Evolutionary conservation across 2,329 filamentous ascomycete genomes (phyloP).

Genomic region (Cladobotryum mycophilum): DNA sequence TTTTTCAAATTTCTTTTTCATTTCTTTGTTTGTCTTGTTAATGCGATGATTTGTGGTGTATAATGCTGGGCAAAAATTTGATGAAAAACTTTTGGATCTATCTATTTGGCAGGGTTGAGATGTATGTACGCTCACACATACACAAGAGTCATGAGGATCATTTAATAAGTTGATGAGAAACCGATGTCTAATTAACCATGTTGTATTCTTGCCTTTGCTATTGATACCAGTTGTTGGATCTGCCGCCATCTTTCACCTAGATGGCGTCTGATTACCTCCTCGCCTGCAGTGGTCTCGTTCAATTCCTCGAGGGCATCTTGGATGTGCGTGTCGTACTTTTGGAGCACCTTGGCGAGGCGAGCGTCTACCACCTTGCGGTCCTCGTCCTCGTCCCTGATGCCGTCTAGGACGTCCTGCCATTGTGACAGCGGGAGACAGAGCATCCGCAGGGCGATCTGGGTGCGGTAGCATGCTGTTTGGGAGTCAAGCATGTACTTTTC

Average conservation of each 20-base stretch:
- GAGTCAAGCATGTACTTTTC: conserved; percentile 46
- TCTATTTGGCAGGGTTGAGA: too few relatives aligned
- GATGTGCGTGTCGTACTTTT: conserved; percentile 29
- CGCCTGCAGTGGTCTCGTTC: conserved; percentile 22
- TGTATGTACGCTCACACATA: too few relatives aligned
- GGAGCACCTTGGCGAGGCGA: conserved; percentile 16
- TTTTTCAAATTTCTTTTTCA: neutral
- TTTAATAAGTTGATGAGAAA: neutral
- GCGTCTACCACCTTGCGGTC: conserved; percentile 33
- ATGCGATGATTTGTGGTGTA: too few relatives aligned
- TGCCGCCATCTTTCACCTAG: conserved; percentile 21
- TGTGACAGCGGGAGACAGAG: conserved; percentile 29
- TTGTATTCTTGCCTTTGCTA: conserved; percentile 14
- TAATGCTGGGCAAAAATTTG: too few relatives aligned
- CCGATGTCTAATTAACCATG: neutral
- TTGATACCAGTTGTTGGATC: conserved; percentile 19
- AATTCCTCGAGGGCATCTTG: conserved; percentile 25
- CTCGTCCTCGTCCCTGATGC: conserved; percentile 39
- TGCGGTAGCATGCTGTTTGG: conserved; percentile 47
- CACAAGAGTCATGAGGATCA: neutral
- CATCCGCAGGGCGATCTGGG: conserved; percentile 45
- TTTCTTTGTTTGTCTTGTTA: too few relatives aligned
- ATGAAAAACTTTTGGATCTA: too few relatives aligned
- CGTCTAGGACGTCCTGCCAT: conserved; percentile 42
- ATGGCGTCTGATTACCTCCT: conserved; percentile 20